phyloP scores from a whole-genome alignment of 2,329 filamentous ascomycete species.

The Colletotrichum plurivorum region DNA sequence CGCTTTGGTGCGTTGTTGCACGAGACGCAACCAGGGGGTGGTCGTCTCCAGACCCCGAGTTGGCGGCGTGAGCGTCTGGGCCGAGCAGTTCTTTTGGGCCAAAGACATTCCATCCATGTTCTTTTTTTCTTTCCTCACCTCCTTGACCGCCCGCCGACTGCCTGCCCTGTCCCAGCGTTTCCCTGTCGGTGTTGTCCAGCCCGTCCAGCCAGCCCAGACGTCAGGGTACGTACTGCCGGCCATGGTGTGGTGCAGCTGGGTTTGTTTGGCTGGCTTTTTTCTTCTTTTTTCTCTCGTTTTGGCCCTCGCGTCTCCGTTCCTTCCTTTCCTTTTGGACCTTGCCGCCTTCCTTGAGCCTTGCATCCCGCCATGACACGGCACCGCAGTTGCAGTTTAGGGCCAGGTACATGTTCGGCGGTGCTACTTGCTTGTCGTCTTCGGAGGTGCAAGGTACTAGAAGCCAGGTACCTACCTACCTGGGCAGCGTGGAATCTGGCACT shows the following conservation, averaged over 20 bases:
- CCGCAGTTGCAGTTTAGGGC: slow-evolving; percentile 12
- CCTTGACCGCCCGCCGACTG: slow-evolving; percentile 36
- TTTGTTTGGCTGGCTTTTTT: too few species aligned
- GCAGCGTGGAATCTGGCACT: slow-evolving; percentile 24
- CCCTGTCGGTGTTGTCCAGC: slow-evolving; percentile 1
- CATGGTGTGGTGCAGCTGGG: background rate
- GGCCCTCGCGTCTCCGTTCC: background rate
- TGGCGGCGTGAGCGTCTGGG: slow-evolving; percentile 41
- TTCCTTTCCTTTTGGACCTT: slow-evolving; percentile 3
- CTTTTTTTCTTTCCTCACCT: slow-evolving; percentile 34
- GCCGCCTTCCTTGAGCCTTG: slow-evolving; percentile 25
- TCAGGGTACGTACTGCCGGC: slow-evolving; percentile 14
- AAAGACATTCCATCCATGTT: slow-evolving; percentile 43
- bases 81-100: slow-evolving; percentile 39
- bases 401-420: background rate
- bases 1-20: slow-evolving; percentile 32
- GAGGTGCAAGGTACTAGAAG: background rate
- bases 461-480: too few species aligned
- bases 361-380: slow-evolving; percentile 36
- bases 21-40: slow-evolving; percentile 36
- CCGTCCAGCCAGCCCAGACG: background rate
- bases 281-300: too few species aligned
- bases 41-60: slow-evolving; percentile 39
- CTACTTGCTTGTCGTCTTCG: slow-evolving; percentile 12
- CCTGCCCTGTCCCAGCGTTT: background rate